Evolutionary conservation across 1,284 basidiomycete genomes (phyloP), one percentile per base, ranked within the genome.

Genomic region (Ganoderma multipileum): DNA sequence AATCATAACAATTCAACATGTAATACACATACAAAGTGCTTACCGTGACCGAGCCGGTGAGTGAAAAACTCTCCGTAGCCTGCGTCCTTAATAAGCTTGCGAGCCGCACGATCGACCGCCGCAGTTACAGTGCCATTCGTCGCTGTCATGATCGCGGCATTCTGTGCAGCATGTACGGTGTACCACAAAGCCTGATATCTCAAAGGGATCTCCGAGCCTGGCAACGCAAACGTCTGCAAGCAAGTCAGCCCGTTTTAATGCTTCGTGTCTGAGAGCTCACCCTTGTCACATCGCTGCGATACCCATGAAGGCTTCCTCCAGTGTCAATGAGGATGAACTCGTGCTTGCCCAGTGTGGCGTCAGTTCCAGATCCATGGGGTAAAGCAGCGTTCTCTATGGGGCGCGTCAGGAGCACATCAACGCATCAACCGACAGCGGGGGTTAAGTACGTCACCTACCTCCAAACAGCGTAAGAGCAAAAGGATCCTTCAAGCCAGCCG

Each of bases 311-410:
- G 9, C 83, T 81, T 1, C 88, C 93, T 6, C 89, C 91, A 64
- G 88, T 87, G 77, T 96, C 95, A 67, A 96, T 91, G n/a, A 96
- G 84, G 16, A 90, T 86, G 69, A 94, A 87, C 72, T 96, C 94
- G 12, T 84, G 76, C 61, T 79, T 76, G 1, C 80, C 80, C 4
- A 95, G 83, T 2, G 76, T 75, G 30, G 89, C 86, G 74, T 95
- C 91, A 0, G 89, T 90, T 1, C 93, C 93, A 33, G 85, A 84
- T 2, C 94, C 95, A 77, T 96, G 95, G 2, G 94, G 95, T 23
- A 95, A 85, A 0, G 94, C 94, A 1, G 94, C 95, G 72, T 95
- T 93, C 72, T 92, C 94, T 95, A 77, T 18, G 16, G n/a, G 4
- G 11, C 67, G 63, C 1, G 18, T 30, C 20, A 66, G 7, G 26